These are phyloP conservation scores for Oryza brachyantha DNA, from an alignment of 176 grass and related monocot species.

Conservation along the genomic window DNA sequence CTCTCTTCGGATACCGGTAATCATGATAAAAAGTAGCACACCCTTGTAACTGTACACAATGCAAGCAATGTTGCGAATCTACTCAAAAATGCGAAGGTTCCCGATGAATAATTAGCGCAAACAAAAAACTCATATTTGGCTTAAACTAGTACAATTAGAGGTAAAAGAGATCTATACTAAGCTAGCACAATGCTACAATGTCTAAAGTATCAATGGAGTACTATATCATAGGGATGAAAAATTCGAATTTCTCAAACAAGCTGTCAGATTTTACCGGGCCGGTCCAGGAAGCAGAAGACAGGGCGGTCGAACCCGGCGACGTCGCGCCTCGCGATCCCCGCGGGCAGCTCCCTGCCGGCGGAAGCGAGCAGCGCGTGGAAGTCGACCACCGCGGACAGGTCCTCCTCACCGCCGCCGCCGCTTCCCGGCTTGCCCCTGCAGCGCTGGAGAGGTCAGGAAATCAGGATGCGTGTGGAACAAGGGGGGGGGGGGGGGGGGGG, in stretches of 20 bases:
- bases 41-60: not conserved
- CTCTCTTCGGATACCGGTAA: not conserved
- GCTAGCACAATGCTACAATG: too few species aligned
- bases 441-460: not conserved
- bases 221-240: not conserved
- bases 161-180: too few species aligned
- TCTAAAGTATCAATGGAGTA: not conserved
- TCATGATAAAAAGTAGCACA: not conserved
- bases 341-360: conserved; percentile 11
- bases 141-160: not conserved
- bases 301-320: conserved; percentile 52
- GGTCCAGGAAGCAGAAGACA: conserved; percentile 63
- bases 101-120: not conserved
- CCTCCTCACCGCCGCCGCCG: not conserved
- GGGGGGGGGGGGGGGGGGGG: not conserved
- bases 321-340: conserved; percentile 39
- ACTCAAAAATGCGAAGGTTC: not conserved
- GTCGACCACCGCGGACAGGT: conserved; percentile 53
- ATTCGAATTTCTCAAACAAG: not conserved
- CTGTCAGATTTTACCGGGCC: conserved; percentile 27
- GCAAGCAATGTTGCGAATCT: not conserved
- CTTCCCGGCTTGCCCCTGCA: not conserved
- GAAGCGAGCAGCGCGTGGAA: conserved; percentile 47
- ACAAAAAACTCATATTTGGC: not conserved
- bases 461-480: not conserved